Evolutionary conservation across 2,329 filamentous ascomycete genomes (phyloP).

Genomic region (Hypocreales sp.): DNA sequence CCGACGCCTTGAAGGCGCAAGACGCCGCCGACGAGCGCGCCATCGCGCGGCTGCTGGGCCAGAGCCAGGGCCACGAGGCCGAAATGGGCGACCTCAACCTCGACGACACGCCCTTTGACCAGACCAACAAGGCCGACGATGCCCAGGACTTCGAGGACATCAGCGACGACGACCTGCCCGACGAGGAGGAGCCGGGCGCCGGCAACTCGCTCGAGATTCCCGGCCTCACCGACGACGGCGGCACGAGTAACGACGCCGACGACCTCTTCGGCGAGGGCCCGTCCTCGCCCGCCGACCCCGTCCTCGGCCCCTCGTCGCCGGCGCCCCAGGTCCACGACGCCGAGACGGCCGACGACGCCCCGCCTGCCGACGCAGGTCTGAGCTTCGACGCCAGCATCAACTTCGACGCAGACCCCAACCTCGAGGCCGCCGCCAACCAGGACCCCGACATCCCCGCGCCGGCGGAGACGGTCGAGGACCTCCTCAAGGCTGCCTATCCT

Average conservation of each 20-base stretch:
- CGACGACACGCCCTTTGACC: slow-evolving; percentile 35
- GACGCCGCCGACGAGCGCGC: slow-evolving; percentile 32
- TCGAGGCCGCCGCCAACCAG: slow-evolving; percentile 34
- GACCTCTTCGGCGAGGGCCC: slow-evolving; percentile 54
- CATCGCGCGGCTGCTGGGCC: slow-evolving; percentile 27
- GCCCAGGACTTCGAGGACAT: slow-evolving; percentile 86
- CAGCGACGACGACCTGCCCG: slow-evolving; percentile 77
- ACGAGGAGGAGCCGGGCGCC: slow-evolving; percentile 51
- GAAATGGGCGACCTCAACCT: slow-evolving; percentile 24
- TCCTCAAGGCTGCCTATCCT: slow-evolving; percentile 69
- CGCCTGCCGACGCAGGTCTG: slow-evolving; percentile 14
- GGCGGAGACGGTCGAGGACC: slow-evolving; percentile 57
- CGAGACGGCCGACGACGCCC: slow-evolving; percentile 19
- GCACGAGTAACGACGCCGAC: slow-evolving; percentile 43
- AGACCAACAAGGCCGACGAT: slow-evolving; percentile 75
- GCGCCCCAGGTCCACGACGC: slow-evolving; percentile 24
- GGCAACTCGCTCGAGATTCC: slow-evolving; percentile 31
- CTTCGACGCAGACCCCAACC: slow-evolving; percentile 29
- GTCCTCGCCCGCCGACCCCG: slow-evolving; percentile 29
- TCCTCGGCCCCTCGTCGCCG: slow-evolving; percentile 27
- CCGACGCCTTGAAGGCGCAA: slow-evolving; percentile 23
- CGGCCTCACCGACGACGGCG: slow-evolving; percentile 42
- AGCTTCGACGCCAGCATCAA: slow-evolving; percentile 27
- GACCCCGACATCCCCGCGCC: slow-evolving; percentile 51
- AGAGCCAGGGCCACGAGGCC: slow-evolving; percentile 24